Base-by-base conservation (phyloP, 2,329 filamentous ascomycete genomes). In the Penicillium thymicola region DNA sequence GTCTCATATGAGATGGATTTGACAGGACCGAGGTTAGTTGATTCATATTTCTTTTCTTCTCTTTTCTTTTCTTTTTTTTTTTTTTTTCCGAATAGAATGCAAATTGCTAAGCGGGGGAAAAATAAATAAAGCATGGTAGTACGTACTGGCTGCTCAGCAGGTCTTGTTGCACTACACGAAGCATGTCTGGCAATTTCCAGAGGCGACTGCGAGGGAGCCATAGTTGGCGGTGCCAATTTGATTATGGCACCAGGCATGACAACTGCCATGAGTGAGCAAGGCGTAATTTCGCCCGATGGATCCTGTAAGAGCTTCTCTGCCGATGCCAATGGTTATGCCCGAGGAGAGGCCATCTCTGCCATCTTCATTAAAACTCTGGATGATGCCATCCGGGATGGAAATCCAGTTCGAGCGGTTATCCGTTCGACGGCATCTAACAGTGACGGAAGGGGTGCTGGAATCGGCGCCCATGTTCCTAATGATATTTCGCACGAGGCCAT, bases 111-210 rank as follows among this genome's bases (percentile, higher is more conserved):
- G 14, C 18, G 10, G 8, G 2, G 5, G 14, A 23, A 4, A 28
- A 16, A 21, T 21, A 23, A 6, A 36, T 30, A 32, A 8, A 62
- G 60, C 50, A 59, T 68, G 55, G 54, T 58, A 1, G 56, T 75
- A 2, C 64, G 67, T 14, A 77, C 75, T 0, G 76, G 64, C 1
- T 76, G 75, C 41, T 76, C 73, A 0, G 68, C 73, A 1, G 63
- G 71, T 0, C 41, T 76, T 4, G 58, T 67, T 5, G 65, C 53
- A 10, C 51, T 77, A 0, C 63, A 76, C 37, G 60, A 60, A 38
- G 58, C 60, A n/a, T 69, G 50, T 69, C 69, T 61, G 60, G 5
- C 51, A 72, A 1, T 58, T 47, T 8, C 54, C 27, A 11, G 47
- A 5, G 60, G 58, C 1, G 55, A 62, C 38, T 59, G 57, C 25